Evolutionary conservation across 2,329 filamentous ascomycete species (phyloP).

Genomic region (Cladosporium cucumerinum): DNA sequence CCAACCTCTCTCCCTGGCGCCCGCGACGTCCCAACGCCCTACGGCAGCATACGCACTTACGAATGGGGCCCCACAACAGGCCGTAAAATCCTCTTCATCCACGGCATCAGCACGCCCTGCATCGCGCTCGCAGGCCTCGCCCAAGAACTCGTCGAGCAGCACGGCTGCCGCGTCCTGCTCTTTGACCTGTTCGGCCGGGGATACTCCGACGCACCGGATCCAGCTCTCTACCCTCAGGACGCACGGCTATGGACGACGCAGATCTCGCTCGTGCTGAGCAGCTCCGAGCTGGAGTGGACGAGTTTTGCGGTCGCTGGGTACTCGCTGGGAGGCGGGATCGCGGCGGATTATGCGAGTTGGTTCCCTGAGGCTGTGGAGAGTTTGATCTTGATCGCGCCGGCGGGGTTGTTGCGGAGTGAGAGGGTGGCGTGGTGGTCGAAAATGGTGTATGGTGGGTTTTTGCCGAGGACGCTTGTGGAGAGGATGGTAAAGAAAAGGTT

Average conservation of each 20-base stretch:
- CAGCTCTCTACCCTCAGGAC: slow-evolving; percentile 66
- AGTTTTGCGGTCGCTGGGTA: slow-evolving; percentile 73
- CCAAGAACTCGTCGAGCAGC: slow-evolving; percentile 57
- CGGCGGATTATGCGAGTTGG: slow-evolving; percentile 65
- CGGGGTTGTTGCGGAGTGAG: slow-evolving; percentile 66
- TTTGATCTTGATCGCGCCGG: slow-evolving; percentile 74
- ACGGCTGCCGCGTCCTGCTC: slow-evolving; percentile 73
- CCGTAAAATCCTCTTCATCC: slow-evolving; percentile 69
- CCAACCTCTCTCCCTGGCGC: slow-evolving; percentile 66
- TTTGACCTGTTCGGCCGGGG: slow-evolving; percentile 77
- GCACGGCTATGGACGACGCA: slow-evolving; percentile 70
- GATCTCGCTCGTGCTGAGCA: slow-evolving; percentile 66
- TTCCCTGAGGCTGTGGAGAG: slow-evolving; percentile 66
- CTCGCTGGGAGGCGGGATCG: slow-evolving; percentile 73
- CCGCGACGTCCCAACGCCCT: slow-evolving; percentile 66
- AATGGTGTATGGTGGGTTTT: slow-evolving; percentile 60
- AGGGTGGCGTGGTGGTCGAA: slow-evolving; percentile 61
- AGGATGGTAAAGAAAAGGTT: slow-evolving; percentile 10
- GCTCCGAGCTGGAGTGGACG: slow-evolving; percentile 67
- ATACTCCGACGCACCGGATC: slow-evolving; percentile 69
- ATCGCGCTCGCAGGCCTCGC: slow-evolving; percentile 66
- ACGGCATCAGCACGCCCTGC: slow-evolving; percentile 78
- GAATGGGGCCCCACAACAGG: slow-evolving; percentile 72
- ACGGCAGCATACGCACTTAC: slow-evolving; percentile 69
- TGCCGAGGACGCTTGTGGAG: slow-evolving; percentile 44